These are phyloP conservation scores for Nymphaea colorata DNA, from an alignment of 164 flowering plant genomes.

Conservation along the genomic window DNA sequence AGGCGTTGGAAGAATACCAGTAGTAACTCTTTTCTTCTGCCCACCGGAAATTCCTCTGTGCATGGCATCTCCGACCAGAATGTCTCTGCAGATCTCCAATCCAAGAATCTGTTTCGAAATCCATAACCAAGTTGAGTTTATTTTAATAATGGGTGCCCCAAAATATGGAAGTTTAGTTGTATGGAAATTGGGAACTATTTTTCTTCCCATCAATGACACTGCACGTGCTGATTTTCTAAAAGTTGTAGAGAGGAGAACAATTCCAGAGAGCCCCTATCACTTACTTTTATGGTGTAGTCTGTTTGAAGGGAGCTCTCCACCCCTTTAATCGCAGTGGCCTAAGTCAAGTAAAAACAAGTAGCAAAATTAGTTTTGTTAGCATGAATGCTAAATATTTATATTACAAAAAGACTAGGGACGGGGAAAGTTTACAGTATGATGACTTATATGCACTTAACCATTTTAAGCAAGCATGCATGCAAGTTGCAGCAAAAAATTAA, in stretches of 20 bases:
- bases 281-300: slow-evolving; percentile 85
- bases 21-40: slow-evolving; percentile 84
- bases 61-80: slow-evolving; percentile 91
- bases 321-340: slow-evolving; percentile 89
- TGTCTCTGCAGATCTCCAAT: slow-evolving; percentile 72
- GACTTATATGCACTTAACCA: too few species aligned
- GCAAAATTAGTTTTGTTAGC: not conserved
- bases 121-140: too few species aligned
- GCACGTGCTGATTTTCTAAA: not conserved
- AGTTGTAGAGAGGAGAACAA: not conserved
- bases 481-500: too few species aligned
- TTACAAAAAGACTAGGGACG: not conserved
- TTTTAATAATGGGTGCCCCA: too few species aligned
- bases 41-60: slow-evolving; percentile 91
- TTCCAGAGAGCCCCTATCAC: not conserved
- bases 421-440: too few species aligned
- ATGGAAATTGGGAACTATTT: too few species aligned
- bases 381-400: not conserved
- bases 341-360: slow-evolving; percentile 4
- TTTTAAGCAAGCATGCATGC: too few species aligned
- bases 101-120: slow-evolving; percentile 4
- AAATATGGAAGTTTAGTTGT: too few species aligned
- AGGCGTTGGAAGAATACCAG: slow-evolving; percentile 36
- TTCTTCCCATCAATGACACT: not conserved
- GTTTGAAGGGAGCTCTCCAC: slow-evolving; percentile 78